Conservation (phyloP, 106 monocot species). For the Acorus calamus region DNA sequence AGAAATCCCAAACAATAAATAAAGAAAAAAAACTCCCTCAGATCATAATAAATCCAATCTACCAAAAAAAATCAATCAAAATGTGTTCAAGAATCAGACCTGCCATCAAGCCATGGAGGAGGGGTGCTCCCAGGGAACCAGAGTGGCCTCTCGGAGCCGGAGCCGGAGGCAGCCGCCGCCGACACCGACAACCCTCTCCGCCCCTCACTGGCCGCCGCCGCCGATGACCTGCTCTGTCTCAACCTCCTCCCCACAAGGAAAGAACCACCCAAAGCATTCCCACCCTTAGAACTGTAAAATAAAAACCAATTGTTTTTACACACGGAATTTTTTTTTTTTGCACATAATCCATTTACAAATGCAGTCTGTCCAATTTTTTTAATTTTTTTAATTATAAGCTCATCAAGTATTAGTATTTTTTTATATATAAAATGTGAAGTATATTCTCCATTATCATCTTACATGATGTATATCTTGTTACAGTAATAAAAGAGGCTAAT, state of each 20-base stretch:
- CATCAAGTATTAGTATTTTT: too few species aligned
- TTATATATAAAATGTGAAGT: too few species aligned
- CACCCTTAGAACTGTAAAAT: conserved; percentile 34
- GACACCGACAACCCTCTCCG: conserved; percentile 31
- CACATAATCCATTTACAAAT: too few species aligned
- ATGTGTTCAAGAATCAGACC: conserved; percentile 17
- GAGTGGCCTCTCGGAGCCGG: conserved; percentile 57
- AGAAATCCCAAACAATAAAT: not conserved
- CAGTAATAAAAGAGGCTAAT: too few species aligned
- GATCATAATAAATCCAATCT: not conserved
- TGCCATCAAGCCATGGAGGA: conserved; percentile 96
- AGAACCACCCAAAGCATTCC: conserved; percentile 23
- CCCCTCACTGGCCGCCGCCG: conserved; percentile 3
- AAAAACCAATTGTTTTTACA: not conserved
- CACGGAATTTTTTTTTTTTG: too few species aligned
- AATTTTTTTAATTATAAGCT: too few species aligned
- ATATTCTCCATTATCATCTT: too few species aligned
- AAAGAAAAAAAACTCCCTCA: not conserved
- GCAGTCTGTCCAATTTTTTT: too few species aligned
- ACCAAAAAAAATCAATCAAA: not conserved
- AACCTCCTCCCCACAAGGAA: conserved; percentile 55
- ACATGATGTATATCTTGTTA: too few species aligned
- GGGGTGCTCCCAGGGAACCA: conserved; percentile 99
- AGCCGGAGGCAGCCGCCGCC: conserved; percentile 19
- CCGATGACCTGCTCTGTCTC: conserved; percentile 19